Evolutionary conservation across 2,329 filamentous ascomycete genomes (phyloP), one percentile per base, ranked within the genome.

Genomic region (Fusarium buharicum): DNA sequence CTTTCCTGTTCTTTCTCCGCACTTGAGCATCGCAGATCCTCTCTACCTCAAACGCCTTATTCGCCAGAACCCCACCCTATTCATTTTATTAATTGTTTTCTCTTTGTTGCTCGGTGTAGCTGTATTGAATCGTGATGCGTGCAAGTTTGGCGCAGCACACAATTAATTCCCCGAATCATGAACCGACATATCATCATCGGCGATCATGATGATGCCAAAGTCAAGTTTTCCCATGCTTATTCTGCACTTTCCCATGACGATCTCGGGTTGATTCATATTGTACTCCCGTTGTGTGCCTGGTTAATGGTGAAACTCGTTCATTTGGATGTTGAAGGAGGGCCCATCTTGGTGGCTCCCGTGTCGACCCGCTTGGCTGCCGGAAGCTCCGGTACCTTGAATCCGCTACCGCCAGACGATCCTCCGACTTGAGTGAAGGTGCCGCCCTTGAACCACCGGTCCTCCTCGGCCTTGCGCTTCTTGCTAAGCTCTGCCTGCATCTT

Each of bases 371-470:
- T 97, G 50, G 79, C 83, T 22, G 85, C 79, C 14, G 92, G 92
- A 65, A 94, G 73, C 3, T 83, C 84, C 14, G 94, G 93, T 34
- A 96, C 90, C 76, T 93, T 96, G 83, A 97, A 97, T 1, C 86
- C 89, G 11, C 82, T 86, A 46, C 82, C 72, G 46, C 64, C 64
- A 62, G 86, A 86, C 20, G 72, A 72, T 11, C 72, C 75, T 13
- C 87, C 87, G 52, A 96, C 85, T 75, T 97, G 93, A 9, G 95
- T 97, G 73, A 99, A 99, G 0, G 92, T 93, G n/a, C 95, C 95
- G 41, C 92, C 91, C 77, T 95, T 96, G 81, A 99, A 99, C 90
- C 93, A 99, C 33, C 92, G 84, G 73, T 98, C 94, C 74, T 97
- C 92, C 64, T 98, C 95, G 1, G 92, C 93, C 75, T 97, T 96